Base-by-base conservation (phyloP, 768 basidiomycete species). In the Lactifluus echinatus region DNA sequence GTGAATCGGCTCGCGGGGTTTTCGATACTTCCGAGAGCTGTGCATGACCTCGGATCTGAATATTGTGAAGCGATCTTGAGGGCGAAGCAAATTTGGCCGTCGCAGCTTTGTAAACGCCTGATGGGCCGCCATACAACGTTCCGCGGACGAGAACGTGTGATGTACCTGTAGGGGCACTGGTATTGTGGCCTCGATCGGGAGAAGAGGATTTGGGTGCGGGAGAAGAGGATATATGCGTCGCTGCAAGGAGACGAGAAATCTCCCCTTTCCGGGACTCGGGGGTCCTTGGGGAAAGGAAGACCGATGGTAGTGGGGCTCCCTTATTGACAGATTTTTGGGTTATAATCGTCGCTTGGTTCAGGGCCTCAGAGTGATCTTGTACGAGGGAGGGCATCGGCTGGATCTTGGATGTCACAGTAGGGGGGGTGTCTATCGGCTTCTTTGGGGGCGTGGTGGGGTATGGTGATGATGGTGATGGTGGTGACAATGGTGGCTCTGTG, bases 61-160 rank as follows among this genome's bases (percentile, higher is more conserved):
- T 6, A 17, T 4, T 34, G n/a, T 14, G 42, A 45, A 53, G 24
- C 12, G 33, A 15, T 28, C 6, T 24, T 33, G 47, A 29, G 21
- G 34, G 53, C 8, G 48, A 43, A n/a, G 8, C 28, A 15, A 26
- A 15, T 43, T 49, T 33, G 40, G 33, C 28, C 43, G 19, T 31
- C 15, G 47, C 15, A n/a, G 44, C 49, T 23, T 36, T 57, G 52
- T 24, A 59, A 12, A 59, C 53, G 44, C 60, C 60, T 19, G 12
- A 42, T 36, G 47, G 48, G 14, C 61, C 57, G n/a, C 57, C 42
- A 51, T 55, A 55, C 19, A 60, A 50, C 14, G 57, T 53, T 7
- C 61, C 61, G 23, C 53, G 50, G 21, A 55, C 53, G 12, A 44
- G 39, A n/a, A 51, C 40, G 28, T 15, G 17, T 34, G 57, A 26